These are phyloP conservation scores for Trichosanthes truncata DNA, from an alignment of 306 rosid genomes.

Conservation along the genomic window DNA sequence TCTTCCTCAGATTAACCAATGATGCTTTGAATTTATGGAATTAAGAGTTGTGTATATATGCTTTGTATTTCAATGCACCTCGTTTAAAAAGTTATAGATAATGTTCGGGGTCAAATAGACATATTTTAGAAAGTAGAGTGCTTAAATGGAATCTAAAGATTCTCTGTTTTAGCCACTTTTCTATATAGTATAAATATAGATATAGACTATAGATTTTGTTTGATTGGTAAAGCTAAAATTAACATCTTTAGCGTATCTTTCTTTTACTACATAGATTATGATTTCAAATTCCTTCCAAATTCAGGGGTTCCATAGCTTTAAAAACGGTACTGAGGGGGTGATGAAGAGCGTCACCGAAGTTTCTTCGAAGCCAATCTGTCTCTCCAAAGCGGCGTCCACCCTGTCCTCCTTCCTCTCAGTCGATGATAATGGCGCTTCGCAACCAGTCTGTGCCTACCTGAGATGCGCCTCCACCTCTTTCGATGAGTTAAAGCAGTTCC, in stretches of 20 bases:
- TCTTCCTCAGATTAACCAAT: background rate
- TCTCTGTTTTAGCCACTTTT: background rate
- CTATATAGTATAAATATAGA: no score
- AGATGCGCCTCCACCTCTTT: constrained; percentile 28
- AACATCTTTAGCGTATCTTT: no score
- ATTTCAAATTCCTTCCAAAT: no score
- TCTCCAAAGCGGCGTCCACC: constrained; percentile 28
- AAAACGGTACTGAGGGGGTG: background rate
- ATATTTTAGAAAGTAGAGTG: background rate
- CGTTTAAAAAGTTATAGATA: background rate
- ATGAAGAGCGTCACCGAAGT: constrained; percentile 25
- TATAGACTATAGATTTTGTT: background rate
- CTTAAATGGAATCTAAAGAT: background rate
- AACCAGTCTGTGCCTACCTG: constrained; percentile 19
- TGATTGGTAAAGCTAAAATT: no score
- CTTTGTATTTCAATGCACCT: background rate
- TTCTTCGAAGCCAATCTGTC: constrained; percentile 30
- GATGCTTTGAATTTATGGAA: background rate
- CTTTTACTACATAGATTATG: no score
- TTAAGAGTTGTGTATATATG: background rate
- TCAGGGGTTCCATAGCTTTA: background rate
- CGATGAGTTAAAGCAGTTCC: constrained; percentile 34
- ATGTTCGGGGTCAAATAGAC: background rate
- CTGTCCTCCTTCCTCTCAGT: constrained; percentile 20
- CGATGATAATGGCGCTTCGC: constrained; percentile 22